phyloP scores from a whole-genome alignment of 257 asterid species.

The Capsicum baccatum region DNA sequence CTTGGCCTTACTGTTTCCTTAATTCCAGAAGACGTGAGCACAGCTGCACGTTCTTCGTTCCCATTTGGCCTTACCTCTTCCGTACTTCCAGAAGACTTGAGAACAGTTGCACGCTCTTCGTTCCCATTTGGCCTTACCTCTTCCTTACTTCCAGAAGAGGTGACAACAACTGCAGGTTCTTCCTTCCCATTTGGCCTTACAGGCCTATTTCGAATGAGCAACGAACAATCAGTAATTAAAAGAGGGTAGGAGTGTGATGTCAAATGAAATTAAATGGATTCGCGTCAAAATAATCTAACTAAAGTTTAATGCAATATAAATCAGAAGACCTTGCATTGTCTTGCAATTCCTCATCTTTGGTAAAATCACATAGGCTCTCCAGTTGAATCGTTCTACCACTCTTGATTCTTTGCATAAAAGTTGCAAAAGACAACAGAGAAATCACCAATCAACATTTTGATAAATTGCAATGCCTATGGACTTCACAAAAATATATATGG shows the following conservation, averaged over 20 bases:
- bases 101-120: too few relatives aligned
- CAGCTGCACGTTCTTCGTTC: neutral
- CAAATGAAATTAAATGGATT: neutral
- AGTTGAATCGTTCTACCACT: conserved; percentile 59
- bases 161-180: too few relatives aligned
- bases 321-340: conserved; percentile 29
- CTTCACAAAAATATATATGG: too few relatives aligned
- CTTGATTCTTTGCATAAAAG: conserved; percentile 81
- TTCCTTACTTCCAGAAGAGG: too few relatives aligned
- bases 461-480: neutral
- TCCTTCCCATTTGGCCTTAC: too few relatives aligned
- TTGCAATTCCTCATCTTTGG: conserved; percentile 50
- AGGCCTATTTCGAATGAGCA: conserved; percentile 32
- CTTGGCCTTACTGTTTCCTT: conserved; percentile 25
- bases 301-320: conserved; percentile 7
- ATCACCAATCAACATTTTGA: neutral
- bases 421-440: conserved; percentile 47
- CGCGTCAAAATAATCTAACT: neutral
- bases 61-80: neutral
- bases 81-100: too few relatives aligned
- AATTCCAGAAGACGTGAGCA: neutral
- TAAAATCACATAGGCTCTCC: conserved; percentile 70
- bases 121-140: too few relatives aligned
- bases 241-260: neutral
- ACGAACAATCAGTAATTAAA: neutral